Percentiles rank a stretch among this genome's conserved stretches.
Conservation (phyloP, 1,284 basidiomycete genomes). For the Stereum hirsutum region DNA sequence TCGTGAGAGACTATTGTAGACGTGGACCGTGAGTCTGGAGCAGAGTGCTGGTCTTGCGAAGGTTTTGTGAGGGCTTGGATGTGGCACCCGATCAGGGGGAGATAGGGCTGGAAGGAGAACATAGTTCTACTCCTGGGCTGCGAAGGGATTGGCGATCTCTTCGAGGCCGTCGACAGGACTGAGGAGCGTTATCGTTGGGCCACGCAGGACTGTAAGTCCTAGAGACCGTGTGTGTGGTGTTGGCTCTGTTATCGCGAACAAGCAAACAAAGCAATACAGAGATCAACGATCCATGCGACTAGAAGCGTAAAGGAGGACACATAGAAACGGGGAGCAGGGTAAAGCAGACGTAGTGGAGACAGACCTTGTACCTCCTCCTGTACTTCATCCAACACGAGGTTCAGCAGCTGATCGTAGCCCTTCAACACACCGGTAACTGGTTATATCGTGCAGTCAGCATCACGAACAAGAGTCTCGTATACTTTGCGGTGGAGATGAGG, state of each 20-base stretch:
- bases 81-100: too few relatives aligned
- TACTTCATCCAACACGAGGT: constrained; percentile 90
- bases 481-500: too few relatives aligned
- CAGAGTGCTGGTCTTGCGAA: too few relatives aligned
- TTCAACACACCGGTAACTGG: constrained; percentile 89
- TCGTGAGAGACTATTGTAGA: too few relatives aligned
- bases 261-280: constrained; percentile 1
- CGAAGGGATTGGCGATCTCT: constrained; percentile 82
- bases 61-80: too few relatives aligned
- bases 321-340: constrained; percentile 6
- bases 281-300: too few relatives aligned
- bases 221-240: constrained; percentile 58
- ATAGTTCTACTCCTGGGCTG: constrained; percentile 40
- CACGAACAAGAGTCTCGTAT: too few relatives aligned
- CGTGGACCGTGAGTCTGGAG: constrained; percentile 9
- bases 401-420: constrained; percentile 94
- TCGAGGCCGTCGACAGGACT: constrained; percentile 91
- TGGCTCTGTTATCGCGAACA: constrained; percentile 37
- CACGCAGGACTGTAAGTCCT: constrained; percentile 83
- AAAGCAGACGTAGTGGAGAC: too few relatives aligned
- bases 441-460: constrained; percentile 3
- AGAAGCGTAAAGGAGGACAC: constrained; percentile 1
- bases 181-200: constrained; percentile 87
- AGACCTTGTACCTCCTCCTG: constrained; percentile 67
- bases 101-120: too few relatives aligned